Percentiles rank a stretch among this genome's conserved stretches.
Evolutionary conservation across 1,139 yeast species (phyloP).

Genomic region (Suhomyces chickasaworum): DNA sequence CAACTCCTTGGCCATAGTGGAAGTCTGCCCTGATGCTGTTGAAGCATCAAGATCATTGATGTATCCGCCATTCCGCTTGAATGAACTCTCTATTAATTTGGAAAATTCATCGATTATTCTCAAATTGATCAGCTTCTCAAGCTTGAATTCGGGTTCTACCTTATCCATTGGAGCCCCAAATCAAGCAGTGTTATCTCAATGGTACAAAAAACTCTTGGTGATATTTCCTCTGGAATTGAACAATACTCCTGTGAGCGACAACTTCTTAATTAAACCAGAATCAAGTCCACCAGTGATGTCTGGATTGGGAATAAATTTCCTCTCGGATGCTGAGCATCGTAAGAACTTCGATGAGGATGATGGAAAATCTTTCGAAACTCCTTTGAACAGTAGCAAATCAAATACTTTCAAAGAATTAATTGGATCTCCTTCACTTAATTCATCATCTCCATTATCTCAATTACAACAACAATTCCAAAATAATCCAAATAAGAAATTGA

Average conservation of each 20-base stretch:
- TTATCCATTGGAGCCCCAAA: conserved; percentile 20
- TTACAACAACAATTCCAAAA: conserved; percentile 18
- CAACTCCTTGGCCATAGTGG: conserved; percentile 45
- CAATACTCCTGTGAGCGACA: conserved; percentile 26
- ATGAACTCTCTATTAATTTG: conserved; percentile 29
- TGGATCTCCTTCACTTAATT: conserved; percentile 24
- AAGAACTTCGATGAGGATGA: conserved; percentile 7
- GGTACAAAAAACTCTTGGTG: conserved; percentile 32
- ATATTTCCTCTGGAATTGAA: conserved; percentile 37
- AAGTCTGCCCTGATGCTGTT: conserved; percentile 11
- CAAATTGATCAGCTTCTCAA: conserved; percentile 30
- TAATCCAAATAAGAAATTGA: conserved; percentile 4
- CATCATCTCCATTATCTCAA: conserved; percentile 21
- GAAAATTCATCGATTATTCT: conserved; percentile 27
- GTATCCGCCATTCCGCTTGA: conserved; percentile 43
- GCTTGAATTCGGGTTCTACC: conserved; percentile 4
- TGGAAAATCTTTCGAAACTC: conserved; percentile 11
- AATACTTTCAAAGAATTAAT: conserved; percentile 27
- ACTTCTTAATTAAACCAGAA: conserved; percentile 26
- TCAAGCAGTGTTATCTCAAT: conserved; percentile 24
- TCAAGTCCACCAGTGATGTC: conserved; percentile 26
- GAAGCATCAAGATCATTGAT: conserved; percentile 31
- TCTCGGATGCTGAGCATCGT: conserved; percentile 23
- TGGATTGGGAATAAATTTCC: conserved; percentile 41
- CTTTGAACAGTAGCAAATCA: conserved; percentile 16